Evolutionary conservation across 1,284 basidiomycete species (phyloP), one percentile per base, ranked within the genome.

Genomic region (Boletus sp.): DNA sequence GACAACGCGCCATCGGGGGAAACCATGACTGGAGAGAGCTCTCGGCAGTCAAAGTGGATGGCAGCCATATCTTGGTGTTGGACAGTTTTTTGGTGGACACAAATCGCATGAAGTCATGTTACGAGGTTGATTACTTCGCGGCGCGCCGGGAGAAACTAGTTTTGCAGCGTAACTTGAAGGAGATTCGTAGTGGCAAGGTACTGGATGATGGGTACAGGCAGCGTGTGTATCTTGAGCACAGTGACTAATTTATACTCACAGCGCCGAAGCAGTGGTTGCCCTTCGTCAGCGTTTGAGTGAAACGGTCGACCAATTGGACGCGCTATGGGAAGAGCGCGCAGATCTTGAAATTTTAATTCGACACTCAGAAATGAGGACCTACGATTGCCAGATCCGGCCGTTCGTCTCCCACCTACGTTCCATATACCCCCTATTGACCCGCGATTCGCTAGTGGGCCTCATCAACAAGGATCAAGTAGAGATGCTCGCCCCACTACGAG

Each of bases 1-100:
- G 90, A 95, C 63, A 89, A 94, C 65, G 93, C 93, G 0, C 81
- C 94, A 37, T 78, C 85, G 23, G 91, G 91, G 11, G 93, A 90
- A 37, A 97, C 94, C 1, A 95, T 90, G 87, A 95, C 95, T 1
- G 91, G 70, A 80, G 93, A 23, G 93, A 98, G 70, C 80, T 98
- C 37, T 89, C 90, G 52, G 83, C 85, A 10, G 83, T 89, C 27
- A 82, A 91, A 70, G 88, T 81, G 14, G 92, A 94, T 68, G 81
- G 86, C 7, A 91, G 89, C 62, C 83, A 87, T 27, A 78, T 95
- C 4, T 74, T 94, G 17, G 93, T 97, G 10, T 79, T 98, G 43
- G 94, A 98, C 78, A 95, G 94, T 67, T 77, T 97, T 61, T 80
- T 98, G 55, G 93, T 95, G 55, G 96, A 98, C 69, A 90, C 95